Percentiles rank a stretch among this genome's conserved stretches.
Evolutionary conservation across 306 rosid genomes (phyloP).

Genomic region (Begonia peltatifolia): DNA sequence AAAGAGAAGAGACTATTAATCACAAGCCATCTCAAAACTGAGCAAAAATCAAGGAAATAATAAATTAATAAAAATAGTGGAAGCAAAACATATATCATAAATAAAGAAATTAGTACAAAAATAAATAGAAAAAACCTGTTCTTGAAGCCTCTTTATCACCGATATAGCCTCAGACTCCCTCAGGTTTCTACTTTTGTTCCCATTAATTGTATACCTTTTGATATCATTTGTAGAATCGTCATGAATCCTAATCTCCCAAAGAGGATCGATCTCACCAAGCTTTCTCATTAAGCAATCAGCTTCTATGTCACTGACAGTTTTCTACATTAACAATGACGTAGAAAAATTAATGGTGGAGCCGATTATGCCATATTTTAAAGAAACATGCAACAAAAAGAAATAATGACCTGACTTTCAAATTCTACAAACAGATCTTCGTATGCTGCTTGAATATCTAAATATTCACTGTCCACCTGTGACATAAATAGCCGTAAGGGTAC

Average conservation of each 20-base stretch:
- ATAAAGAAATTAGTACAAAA: background rate
- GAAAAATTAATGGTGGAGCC: background rate
- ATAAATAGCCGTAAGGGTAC: slow-evolving; percentile 16
- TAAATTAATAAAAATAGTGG: background rate
- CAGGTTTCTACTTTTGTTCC: slow-evolving; percentile 28
- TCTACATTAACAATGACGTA: slow-evolving; percentile 33
- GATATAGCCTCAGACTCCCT: slow-evolving; percentile 59
- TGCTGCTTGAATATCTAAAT: slow-evolving; percentile 38
- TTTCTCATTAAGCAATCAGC: slow-evolving; percentile 48
- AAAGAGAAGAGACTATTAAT: slow-evolving; percentile 6
- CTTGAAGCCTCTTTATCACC: slow-evolving; percentile 81
- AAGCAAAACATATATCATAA: background rate
- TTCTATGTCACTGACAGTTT: slow-evolving; percentile 49
- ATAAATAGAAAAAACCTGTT: slow-evolving; percentile 36
- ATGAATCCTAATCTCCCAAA: slow-evolving; percentile 13
- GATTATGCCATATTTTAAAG: slow-evolving; percentile 1
- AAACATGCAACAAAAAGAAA: slow-evolving; percentile 9
- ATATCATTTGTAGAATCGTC: slow-evolving; percentile 22
- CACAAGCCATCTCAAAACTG: slow-evolving; percentile 1
- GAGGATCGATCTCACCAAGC: slow-evolving; percentile 27
- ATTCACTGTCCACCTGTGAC: slow-evolving; percentile 53
- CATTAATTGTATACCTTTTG: slow-evolving; percentile 13
- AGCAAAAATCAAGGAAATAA: background rate
- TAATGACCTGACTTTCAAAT: slow-evolving; percentile 56
- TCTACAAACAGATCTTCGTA: slow-evolving; percentile 55